A percentile compares a stretch with the other conserved stretches of the same genome.
These are phyloP conservation scores for Cercophora newfieldiana DNA, from an alignment of 495 filamentous ascomycete genomes.

Conservation along the genomic window DNA sequence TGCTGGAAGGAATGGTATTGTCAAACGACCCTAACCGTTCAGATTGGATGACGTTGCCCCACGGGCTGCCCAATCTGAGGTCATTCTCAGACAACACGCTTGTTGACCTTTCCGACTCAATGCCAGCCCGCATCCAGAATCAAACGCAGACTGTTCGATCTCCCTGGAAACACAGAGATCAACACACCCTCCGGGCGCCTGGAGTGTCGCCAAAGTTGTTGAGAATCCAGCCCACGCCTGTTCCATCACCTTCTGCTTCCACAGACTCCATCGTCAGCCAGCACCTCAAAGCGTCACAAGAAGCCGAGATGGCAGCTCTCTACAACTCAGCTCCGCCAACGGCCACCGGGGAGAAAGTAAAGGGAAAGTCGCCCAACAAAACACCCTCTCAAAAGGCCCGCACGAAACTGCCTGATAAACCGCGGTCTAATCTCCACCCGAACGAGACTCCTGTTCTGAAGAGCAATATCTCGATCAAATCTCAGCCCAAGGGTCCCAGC, in stretches of 20 bases:
- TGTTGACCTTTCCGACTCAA: not conserved
- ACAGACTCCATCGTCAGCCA: conserved; percentile 34
- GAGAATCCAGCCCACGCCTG: conserved; percentile 34
- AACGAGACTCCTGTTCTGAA: not conserved
- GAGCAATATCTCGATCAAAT: not conserved
- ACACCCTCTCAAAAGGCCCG: conserved; percentile 24
- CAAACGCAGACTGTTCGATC: not conserved
- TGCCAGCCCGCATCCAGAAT: not conserved
- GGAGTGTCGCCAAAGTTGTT: conserved; percentile 42
- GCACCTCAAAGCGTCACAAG: conserved; percentile 20
- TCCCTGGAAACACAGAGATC: not conserved
- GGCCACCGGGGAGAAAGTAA: not conserved
- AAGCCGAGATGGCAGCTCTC: conserved; percentile 15
- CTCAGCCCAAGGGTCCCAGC: not conserved
- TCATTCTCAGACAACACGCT: not conserved
- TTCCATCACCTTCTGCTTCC: conserved; percentile 31
- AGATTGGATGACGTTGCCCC: not conserved
- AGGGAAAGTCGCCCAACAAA: not conserved
- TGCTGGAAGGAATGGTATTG: conserved; percentile 21
- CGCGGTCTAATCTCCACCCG: not conserved
- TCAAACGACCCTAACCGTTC: not conserved
- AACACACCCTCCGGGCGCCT: not conserved
- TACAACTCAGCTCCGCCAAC: not conserved
- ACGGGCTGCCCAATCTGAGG: not conserved
- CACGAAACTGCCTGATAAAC: conserved; percentile 37